Evolutionary conservation across 2,329 filamentous ascomycete species (phyloP), one percentile per base, ranked within the genome.

Genomic region (Ceratocystis lukuohia): DNA sequence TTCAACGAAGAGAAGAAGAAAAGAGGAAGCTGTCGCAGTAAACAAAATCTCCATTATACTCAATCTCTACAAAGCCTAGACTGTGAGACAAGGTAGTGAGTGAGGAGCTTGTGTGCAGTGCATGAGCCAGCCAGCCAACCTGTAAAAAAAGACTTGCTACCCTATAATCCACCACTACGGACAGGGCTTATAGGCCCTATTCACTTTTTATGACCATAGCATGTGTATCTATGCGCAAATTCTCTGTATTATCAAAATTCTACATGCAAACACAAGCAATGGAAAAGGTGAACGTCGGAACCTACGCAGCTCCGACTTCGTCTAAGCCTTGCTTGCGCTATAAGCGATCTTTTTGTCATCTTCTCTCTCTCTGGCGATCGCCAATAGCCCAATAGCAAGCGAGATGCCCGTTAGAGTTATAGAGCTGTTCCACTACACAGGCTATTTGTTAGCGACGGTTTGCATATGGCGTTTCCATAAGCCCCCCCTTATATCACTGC

Each of bases 401-500:
- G 4, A 66, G 45, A n/a, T 62, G 20, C 0, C 65, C 65, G 28
- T 62, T 62, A 8, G 28, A 62, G 59, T 66, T 66, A 17, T 53
- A 63, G 5, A 66, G 25, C 37, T 66, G 65, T 17, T 66, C 57
- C 65, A 66, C 65, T 62, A 28, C 45, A 28, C 5, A 4, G 28
- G 17, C 50, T 56, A n/a, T 48, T 62, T 62, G 30, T 28, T 20
- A 37, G 22, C 22, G 8, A 25, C 12, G 15, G 8, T n/a, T 37
- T 17, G 48, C 12, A 37, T 6, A 25, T n/a, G 3, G 20, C n/a
- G 5, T 33, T 12, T 22, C 8, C 33, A 12, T 12, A 20, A 25
- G 20, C 48, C 20, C 6, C 20, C n/a, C 7, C 45, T 15, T 7
- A 50, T 25, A 48, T 25, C 1, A 61, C 57, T 41, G 37, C 10